These are phyloP conservation scores for Cordyceps farinosa DNA, from an alignment of 2,329 filamentous ascomycete species.

Conservation along the genomic window DNA sequence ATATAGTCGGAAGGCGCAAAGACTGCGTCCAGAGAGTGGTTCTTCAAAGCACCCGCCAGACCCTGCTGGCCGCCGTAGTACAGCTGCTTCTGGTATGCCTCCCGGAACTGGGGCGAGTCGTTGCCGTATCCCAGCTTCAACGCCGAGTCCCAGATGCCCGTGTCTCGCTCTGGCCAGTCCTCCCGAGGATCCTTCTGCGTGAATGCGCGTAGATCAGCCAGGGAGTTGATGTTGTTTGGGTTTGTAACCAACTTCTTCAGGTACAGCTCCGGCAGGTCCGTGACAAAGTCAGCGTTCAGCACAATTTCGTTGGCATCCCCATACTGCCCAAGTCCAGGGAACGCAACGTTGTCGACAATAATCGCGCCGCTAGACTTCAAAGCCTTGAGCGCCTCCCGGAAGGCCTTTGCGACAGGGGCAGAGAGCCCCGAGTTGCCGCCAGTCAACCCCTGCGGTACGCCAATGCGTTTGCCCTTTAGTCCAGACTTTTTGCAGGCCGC, in stretches of 20 bases:
- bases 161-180: constrained; percentile 56
- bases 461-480: constrained; percentile 57
- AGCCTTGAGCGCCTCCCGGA: constrained; percentile 50
- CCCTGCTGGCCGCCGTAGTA: constrained; percentile 55
- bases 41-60: constrained; percentile 52
- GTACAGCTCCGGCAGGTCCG: constrained; percentile 48
- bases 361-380: constrained; percentile 54
- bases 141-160: constrained; percentile 49
- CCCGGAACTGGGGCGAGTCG: constrained; percentile 53
- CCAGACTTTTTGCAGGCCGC: constrained; percentile 52
- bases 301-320: constrained; percentile 39
- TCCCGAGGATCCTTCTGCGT: constrained; percentile 50
- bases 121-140: constrained; percentile 53
- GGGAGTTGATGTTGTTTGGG: constrained; percentile 47
- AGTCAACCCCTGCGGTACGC: constrained; percentile 54
- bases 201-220: constrained; percentile 49
- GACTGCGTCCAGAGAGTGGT: constrained; percentile 54
- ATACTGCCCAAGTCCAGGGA: constrained; percentile 39
- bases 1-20: constrained; percentile 47
- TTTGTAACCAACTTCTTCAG: constrained; percentile 51
- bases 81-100: constrained; percentile 48
- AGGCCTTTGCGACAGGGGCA: constrained; percentile 40
- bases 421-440: constrained; percentile 18
- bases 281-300: constrained; percentile 54
- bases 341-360: constrained; percentile 54